A percentile compares a stretch with the other conserved stretches of the same genome.
These are phyloP conservation scores for Corymbia maculata DNA, from an alignment of 345 rosid genomes.

Conservation along the genomic window DNA sequence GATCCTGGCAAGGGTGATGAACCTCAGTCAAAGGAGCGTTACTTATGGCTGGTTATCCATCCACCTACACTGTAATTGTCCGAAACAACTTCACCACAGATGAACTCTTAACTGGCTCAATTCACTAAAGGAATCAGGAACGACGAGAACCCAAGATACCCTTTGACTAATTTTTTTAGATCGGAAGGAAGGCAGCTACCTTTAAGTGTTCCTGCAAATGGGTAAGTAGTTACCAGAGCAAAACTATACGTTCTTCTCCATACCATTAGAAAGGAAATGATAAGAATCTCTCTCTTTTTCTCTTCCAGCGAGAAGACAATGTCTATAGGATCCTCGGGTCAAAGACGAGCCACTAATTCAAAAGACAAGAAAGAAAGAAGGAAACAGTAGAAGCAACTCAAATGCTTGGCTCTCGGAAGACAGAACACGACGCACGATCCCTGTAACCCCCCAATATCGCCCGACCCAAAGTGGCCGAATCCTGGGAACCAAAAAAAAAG, in stretches of 20 bases:
- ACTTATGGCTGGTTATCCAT: not conserved
- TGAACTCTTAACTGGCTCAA: not conserved
- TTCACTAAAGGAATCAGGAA: not conserved
- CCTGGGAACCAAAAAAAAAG: not conserved
- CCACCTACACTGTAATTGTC: not conserved
- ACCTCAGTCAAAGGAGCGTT: not conserved
- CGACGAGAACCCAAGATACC: not conserved
- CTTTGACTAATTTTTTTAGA: not conserved
- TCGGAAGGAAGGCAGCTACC: not conserved
- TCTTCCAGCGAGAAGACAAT: not conserved
- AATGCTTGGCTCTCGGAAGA: not conserved
- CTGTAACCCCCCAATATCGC: not conserved
- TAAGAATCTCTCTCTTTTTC: not conserved
- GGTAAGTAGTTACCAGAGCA: not conserved
- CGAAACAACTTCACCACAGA: not conserved
- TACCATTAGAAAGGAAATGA: not conserved
- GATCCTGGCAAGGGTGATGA: not conserved
- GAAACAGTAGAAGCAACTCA: not conserved
- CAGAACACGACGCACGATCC: not conserved
- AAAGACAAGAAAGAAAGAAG: not conserved
- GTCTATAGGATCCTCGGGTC: not conserved
- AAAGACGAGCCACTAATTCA: not conserved
- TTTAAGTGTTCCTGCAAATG: not conserved
- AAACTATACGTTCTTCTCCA: not conserved
- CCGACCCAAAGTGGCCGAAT: not conserved